Conservation (phyloP, 2,329 filamentous ascomycete species). For the Verticillium isaacii region DNA sequence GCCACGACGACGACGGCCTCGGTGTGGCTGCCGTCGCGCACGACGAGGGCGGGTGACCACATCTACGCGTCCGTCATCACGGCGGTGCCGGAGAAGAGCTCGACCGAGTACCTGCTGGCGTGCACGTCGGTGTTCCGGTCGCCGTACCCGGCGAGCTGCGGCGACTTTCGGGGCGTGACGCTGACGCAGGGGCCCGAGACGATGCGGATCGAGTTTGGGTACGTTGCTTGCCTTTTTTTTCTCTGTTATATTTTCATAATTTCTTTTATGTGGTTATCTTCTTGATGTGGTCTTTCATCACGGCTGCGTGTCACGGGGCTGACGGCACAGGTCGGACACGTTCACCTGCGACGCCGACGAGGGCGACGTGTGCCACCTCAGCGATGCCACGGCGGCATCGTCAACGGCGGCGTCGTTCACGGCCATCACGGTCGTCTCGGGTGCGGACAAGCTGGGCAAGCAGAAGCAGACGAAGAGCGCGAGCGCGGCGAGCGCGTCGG, state of each 20-base stretch:
- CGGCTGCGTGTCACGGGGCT: too few species aligned
- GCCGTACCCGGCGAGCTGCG: slow-evolving; percentile 4
- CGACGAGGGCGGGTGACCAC: slow-evolving; percentile 2
- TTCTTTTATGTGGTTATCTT: too few species aligned
- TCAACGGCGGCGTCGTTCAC: slow-evolving; percentile 3
- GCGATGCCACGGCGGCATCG: slow-evolving; percentile 1
- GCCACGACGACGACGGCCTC: neutral
- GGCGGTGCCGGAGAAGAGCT: slow-evolving; percentile 6
- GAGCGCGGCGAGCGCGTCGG: neutral
- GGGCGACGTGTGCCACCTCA: slow-evolving; percentile 2
- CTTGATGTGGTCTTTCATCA: too few species aligned
- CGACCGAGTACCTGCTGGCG: slow-evolving; percentile 6
- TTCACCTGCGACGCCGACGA: slow-evolving; percentile 7
- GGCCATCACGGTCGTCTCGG: slow-evolving; percentile 7
- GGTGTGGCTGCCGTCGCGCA: slow-evolving; percentile 9
- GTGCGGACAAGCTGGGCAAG: slow-evolving; percentile 2
- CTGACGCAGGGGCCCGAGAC: slow-evolving; percentile 7
- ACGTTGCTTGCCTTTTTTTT: neutral
- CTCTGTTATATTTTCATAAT: too few species aligned
- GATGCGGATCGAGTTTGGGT: slow-evolving; percentile 6
- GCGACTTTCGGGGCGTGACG: slow-evolving; percentile 7
- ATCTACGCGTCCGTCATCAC: slow-evolving; percentile 11
- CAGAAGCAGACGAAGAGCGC: neutral
- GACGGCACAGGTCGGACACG: slow-evolving; percentile 1
- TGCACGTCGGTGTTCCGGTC: slow-evolving; percentile 7